phyloP scores from a whole-genome alignment of 1,284 basidiomycete genomes.

The Sutorius eximius region DNA sequence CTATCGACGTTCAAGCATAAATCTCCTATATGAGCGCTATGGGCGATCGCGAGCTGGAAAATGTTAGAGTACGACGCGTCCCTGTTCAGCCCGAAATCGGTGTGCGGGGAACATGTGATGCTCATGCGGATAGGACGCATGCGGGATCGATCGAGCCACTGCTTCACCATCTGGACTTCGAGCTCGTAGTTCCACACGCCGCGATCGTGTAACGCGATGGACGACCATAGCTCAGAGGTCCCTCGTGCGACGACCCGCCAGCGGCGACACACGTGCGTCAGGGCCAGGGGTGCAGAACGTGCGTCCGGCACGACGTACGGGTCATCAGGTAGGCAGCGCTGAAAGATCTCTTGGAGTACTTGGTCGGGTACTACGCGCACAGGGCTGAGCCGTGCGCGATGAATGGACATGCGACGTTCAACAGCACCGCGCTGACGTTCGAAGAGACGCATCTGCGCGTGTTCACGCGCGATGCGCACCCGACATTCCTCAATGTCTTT shows the following conservation, averaged over 20 bases:
- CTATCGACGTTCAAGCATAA: conserved; percentile 19
- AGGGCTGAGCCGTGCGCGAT: conserved; percentile 31
- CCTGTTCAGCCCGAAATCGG: conserved; percentile 19
- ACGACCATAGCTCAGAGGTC: conserved; percentile 33
- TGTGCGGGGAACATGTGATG: conserved; percentile 20
- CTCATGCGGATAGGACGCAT: conserved; percentile 27
- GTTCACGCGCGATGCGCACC: conserved; percentile 13
- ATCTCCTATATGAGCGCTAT: conserved; percentile 22
- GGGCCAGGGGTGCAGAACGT: conserved; percentile 27
- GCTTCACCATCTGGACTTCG: conserved; percentile 26
- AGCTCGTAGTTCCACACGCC: conserved; percentile 32
- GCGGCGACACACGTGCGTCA: conserved; percentile 34
- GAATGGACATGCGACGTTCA: conserved; percentile 18
- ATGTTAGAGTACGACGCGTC: conserved; percentile 17
- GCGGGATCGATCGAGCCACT: conserved; percentile 23
- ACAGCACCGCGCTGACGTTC: conserved; percentile 20
- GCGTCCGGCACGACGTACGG: conserved; percentile 24
- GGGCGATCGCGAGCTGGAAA: conserved; percentile 23
- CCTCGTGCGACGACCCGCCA: conserved; percentile 29
- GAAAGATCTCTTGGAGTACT: conserved; percentile 35
- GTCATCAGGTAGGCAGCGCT: conserved; percentile 24
- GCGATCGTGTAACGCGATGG: conserved; percentile 26
- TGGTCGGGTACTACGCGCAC: conserved; percentile 31
- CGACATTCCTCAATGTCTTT: conserved; percentile 18
- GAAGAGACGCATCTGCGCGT: conserved; percentile 21